Evolutionary conservation across 192 early-diverging fungal species (phyloP).

Genomic region (Coemansia pectinata): DNA sequence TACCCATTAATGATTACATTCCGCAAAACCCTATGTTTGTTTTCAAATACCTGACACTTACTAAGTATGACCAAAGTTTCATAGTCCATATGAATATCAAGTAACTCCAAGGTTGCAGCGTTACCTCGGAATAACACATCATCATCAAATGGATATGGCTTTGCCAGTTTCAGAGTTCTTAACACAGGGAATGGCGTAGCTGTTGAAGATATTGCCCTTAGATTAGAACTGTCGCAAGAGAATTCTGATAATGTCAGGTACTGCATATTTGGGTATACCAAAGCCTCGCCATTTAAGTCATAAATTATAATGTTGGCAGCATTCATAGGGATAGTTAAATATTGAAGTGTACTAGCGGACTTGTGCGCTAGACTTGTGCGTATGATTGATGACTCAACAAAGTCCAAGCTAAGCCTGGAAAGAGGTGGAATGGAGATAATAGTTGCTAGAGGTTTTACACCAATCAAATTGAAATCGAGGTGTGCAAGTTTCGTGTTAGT

Average conservation of each 20-base stretch:
- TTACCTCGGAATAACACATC: too few species aligned
- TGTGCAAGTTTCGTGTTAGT: too few species aligned
- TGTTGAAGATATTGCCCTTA: too few species aligned
- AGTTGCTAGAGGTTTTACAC: too few species aligned
- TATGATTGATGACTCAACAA: background rate
- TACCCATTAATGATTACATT: background rate
- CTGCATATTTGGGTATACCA: background rate
- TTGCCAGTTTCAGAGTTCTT: background rate
- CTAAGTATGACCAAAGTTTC: background rate
- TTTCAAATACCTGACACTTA: background rate
- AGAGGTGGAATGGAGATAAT: background rate
- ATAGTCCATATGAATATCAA: background rate
- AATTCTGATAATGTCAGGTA: too few species aligned
- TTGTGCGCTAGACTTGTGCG: background rate
- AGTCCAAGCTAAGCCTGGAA: background rate
- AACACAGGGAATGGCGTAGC: background rate
- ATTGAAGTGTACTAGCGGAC: background rate
- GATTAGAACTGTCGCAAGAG: too few species aligned
- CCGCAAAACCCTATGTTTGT: background rate
- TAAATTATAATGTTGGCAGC: background rate
- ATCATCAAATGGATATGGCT: background rate
- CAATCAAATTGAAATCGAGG: too few species aligned
- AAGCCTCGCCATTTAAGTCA: background rate
- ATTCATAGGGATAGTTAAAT: background rate
- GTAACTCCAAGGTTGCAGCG: background rate